Evolutionary conservation across 2,329 filamentous ascomycete species (phyloP), one percentile per base, ranked within the genome.

Genomic region (Fusarium devonianum): DNA sequence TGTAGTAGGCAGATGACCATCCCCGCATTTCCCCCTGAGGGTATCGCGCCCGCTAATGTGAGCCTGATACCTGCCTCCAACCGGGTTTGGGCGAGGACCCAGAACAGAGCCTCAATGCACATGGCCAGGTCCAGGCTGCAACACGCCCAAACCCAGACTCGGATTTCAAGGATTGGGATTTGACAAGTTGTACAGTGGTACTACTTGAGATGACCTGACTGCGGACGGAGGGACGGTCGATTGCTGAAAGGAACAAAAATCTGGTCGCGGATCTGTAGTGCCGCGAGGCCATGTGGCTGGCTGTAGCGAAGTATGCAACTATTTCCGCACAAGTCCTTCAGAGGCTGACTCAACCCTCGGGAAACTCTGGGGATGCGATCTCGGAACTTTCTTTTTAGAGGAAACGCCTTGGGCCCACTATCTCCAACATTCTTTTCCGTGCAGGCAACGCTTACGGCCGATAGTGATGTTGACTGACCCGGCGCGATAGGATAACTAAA

Each of bases 61-160:
- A 53, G 52, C 38, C 32, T 32, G 39, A 22, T n/a, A 21, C 10
- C 23, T 41, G 36, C 25, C 38, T 37, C 23, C 22, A 23, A n/a
- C 21, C 35, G 18, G 19, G 38, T 44, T 21, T 40, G 14, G 38
- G 35, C 41, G 25, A 32, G 49, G 28, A 12, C 36, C 36, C 16
- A 23, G 43, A 22, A 42, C 56, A 58, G 53, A 57, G 54, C 54
- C 54, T 57, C 54, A 58, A 54, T 29, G 21, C 18, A 32, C 36
- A 29, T 16, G 25, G 19, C 18, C 17, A 40, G 26, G 41, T 39
- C 53, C 22, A 45, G 33, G 36, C 48, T 33, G 40, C 21, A 13
- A 18, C 17, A 26, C 5, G 23, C 11, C 7, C 22, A 26, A 26
- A 3, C 23, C 23, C 23, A 10, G 23, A 11, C 4, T 10, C 23